Percentiles rank a stretch among this genome's conserved stretches.
Evolutionary conservation across 345 rosid species (phyloP).

Genomic region (Arabis hirsuta): DNA sequence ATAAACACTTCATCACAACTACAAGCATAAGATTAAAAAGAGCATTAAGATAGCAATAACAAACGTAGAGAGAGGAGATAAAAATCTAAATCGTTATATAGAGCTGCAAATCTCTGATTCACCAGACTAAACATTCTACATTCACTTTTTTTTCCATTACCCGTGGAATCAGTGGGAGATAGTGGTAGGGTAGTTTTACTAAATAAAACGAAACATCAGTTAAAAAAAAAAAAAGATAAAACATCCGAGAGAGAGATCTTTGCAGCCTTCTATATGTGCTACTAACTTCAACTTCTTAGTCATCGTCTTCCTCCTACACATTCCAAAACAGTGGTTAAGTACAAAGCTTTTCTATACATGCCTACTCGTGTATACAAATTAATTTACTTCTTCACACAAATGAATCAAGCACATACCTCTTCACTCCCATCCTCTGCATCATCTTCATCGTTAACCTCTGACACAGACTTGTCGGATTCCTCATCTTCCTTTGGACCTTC

Average conservation of each 20-base stretch:
- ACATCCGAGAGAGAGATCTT: slow-evolving; percentile 2
- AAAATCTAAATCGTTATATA: slow-evolving; percentile 5
- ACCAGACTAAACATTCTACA: slow-evolving; percentile 33
- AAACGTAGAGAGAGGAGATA: neutral
- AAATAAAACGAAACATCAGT: slow-evolving; percentile 24
- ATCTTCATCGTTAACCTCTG: slow-evolving; percentile 90
- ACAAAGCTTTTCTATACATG: too few relatives aligned
- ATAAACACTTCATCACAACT: neutral
- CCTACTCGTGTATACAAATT: neutral
- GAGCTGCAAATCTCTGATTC: slow-evolving; percentile 50
- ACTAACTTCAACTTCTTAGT: slow-evolving; percentile 55
- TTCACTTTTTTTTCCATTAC: slow-evolving; percentile 24
- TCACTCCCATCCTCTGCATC: slow-evolving; percentile 82
- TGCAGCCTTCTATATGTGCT: slow-evolving; percentile 46
- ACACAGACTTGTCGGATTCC: slow-evolving; percentile 92
- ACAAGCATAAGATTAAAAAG: neutral
- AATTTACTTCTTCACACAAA: neutral
- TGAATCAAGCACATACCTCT: slow-evolving; percentile 53
- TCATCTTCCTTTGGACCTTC: slow-evolving; percentile 79
- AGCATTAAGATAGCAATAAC: neutral
- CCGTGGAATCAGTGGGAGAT: slow-evolving; percentile 39
- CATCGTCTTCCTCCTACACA: slow-evolving; percentile 78
- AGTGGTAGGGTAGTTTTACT: slow-evolving; percentile 22
- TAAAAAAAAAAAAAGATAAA: neutral
- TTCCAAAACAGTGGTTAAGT: neutral